These are phyloP conservation scores for Globisporangium paddicum DNA, from an alignment of 352 stramenopile genomes.

Conservation along the genomic window DNA sequence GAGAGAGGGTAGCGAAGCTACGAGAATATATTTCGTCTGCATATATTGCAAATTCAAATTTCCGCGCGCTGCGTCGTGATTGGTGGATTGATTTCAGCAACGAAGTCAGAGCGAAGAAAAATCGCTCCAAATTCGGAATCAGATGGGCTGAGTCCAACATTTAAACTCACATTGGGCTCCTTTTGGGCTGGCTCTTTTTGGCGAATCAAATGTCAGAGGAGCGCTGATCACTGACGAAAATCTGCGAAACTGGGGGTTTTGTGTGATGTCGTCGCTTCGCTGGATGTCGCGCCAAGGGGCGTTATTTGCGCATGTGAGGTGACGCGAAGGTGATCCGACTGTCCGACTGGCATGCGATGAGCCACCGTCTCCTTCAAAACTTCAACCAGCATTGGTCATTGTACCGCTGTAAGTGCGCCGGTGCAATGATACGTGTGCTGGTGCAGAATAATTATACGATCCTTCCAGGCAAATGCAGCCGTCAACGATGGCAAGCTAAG, in stretches of 20 bases:
- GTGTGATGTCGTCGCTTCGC: neutral
- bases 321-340: slow-evolving; percentile 4
- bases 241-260: too few species aligned
- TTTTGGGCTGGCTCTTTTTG: neutral
- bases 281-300: slow-evolving; percentile 3
- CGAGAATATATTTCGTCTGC: slow-evolving; percentile 1
- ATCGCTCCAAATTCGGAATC: neutral
- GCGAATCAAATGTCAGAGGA: neutral
- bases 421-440: too few species aligned
- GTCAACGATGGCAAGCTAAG: too few species aligned
- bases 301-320: slow-evolving; percentile 8
- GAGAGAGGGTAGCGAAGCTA: neutral
- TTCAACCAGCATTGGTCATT: too few species aligned
- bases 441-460: too few species aligned
- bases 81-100: slow-evolving; percentile 27
- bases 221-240: neutral
- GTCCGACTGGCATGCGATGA: too few species aligned
- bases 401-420: too few species aligned
- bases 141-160: too few species aligned
- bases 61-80: slow-evolving; percentile 5
- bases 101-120: slow-evolving; percentile 27
- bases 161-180: too few species aligned
- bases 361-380: too few species aligned
- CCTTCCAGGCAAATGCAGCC: too few species aligned
- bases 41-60: slow-evolving; percentile 12